phyloP scores from a whole-genome alignment of 2,329 filamentous ascomycete species.

The Ceratocystis papillata region DNA sequence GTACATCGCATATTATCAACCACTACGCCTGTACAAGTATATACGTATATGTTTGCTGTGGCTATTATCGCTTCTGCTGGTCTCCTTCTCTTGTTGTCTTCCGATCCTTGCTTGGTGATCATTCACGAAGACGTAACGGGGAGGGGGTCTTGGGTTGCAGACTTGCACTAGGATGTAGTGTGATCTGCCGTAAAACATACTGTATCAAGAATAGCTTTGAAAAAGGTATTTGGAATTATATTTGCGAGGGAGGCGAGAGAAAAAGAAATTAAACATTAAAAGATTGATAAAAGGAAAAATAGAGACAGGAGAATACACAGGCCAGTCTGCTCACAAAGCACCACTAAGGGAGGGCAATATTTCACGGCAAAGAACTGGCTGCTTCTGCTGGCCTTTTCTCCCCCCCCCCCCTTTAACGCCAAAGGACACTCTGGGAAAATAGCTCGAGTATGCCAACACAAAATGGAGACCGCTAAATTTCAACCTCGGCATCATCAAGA shows the following conservation, averaged over 20 bases:
- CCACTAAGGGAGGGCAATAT: not conserved
- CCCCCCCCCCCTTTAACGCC: too few relatives aligned
- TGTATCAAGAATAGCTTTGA: not conserved
- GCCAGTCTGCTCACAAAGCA: not conserved
- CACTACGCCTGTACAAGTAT: too few relatives aligned
- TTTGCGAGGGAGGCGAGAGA: not conserved
- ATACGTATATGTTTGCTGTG: too few relatives aligned
- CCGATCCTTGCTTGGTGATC: not conserved
- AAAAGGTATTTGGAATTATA: conserved; percentile 2
- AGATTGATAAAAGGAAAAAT: not conserved
- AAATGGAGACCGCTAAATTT: not conserved
- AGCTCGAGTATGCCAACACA: too few relatives aligned
- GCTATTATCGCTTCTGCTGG: too few relatives aligned
- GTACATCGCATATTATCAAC: too few relatives aligned
- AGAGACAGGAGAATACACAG: not conserved
- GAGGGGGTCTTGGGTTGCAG: not conserved
- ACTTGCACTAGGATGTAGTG: conserved; percentile 11
- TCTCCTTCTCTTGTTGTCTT: not conserved
- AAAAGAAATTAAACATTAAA: too few relatives aligned
- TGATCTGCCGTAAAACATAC: conserved; percentile 10
- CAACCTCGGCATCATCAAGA: too few relatives aligned
- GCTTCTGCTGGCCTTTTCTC: too few relatives aligned
- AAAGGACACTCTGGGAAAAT: too few relatives aligned
- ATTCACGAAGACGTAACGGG: not conserved
- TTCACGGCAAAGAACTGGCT: too few relatives aligned